Percentiles rank a stretch among this genome's conserved stretches.
These are phyloP conservation scores for Nothophytophthora sp. DNA, from an alignment of 352 stramenopile species.

Conservation along the genomic window DNA sequence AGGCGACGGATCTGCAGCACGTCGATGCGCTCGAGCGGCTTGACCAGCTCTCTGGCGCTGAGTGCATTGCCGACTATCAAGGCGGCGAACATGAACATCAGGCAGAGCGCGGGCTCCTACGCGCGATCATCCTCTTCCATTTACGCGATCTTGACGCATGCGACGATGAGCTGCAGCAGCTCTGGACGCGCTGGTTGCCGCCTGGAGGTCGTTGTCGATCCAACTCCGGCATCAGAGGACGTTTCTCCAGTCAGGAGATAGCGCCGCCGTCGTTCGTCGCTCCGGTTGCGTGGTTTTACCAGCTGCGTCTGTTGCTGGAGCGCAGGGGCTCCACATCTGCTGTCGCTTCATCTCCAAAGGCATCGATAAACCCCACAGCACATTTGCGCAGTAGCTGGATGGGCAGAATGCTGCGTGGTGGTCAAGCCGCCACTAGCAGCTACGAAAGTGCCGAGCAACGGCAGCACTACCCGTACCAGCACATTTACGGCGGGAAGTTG, in stretches of 20 bases:
- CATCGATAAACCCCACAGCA: background rate
- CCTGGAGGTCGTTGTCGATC: constrained; percentile 7
- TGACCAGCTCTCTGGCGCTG: constrained; percentile 1
- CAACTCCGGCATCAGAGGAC: constrained; percentile 6
- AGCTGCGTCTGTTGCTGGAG: constrained; percentile 32
- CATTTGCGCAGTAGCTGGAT: too few species aligned
- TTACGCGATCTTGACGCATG: constrained; percentile 19
- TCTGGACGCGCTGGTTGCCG: constrained; percentile 21
- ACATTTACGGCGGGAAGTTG: constrained; percentile 31
- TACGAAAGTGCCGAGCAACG: constrained; percentile 6
- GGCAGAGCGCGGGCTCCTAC: constrained; percentile 32
- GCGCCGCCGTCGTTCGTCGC: constrained; percentile 29
- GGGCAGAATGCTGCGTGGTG: constrained; percentile 3
- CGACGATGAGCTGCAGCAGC: constrained; percentile 21
- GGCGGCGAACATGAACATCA: constrained; percentile 2
- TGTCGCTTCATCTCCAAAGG: constrained; percentile 2
- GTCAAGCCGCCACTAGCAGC: background rate
- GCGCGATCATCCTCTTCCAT: constrained; percentile 37
- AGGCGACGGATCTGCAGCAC: constrained; percentile 10
- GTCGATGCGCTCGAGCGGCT: constrained; percentile 13
- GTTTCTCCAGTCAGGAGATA: too few species aligned
- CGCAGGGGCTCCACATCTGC: constrained; percentile 16
- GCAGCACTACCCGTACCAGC: constrained; percentile 22
- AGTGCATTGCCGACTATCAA: background rate
- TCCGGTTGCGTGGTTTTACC: constrained; percentile 38